phyloP scores from a whole-genome alignment of 768 basidiomycete species.

The Psilocybe azurescens region DNA sequence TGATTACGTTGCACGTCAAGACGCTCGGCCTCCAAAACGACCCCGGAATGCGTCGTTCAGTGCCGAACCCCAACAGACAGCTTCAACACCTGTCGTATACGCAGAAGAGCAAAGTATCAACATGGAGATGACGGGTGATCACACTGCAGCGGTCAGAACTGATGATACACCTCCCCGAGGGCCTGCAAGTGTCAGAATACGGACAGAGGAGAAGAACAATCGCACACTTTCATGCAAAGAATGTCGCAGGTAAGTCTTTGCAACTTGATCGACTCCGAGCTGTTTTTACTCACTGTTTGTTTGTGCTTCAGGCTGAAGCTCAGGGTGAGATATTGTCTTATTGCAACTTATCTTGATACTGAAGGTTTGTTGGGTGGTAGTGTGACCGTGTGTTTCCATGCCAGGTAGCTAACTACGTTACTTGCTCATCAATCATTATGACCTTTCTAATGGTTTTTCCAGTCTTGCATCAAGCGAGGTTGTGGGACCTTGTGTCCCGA shows the following conservation, averaged over 20 bases:
- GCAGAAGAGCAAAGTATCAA: conserved; percentile 16
- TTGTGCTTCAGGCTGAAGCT: conserved; percentile 46
- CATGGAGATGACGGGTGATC: conserved; percentile 10
- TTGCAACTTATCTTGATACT: background rate
- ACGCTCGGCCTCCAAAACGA: conserved; percentile 36
- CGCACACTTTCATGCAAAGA: conserved; percentile 56
- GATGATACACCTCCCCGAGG: conserved; percentile 9
- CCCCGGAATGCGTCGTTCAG: conserved; percentile 31
- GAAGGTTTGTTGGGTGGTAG: conserved; percentile 30
- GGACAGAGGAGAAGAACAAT: conserved; percentile 47
- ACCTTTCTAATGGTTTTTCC: conserved; percentile 20
- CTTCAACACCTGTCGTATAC: conserved; percentile 1
- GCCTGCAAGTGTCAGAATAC: conserved; percentile 16
- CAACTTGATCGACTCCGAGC: conserved; percentile 3
- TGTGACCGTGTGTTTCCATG: conserved; percentile 72
- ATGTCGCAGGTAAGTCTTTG: conserved; percentile 48
- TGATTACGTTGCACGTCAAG: conserved; percentile 22
- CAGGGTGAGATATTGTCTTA: conserved; percentile 35
- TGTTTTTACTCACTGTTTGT: background rate
- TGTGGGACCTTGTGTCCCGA: conserved; percentile 68
- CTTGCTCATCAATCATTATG: conserved; percentile 1
- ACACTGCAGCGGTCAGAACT: background rate
- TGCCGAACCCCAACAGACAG: conserved; percentile 14
- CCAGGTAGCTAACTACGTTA: conserved; percentile 39
- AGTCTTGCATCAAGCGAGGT: conserved; percentile 71